Evolutionary conservation across 1,284 basidiomycete genomes (phyloP), one percentile per base, ranked within the genome.

Genomic region (Naganishia liquefaciens): DNA sequence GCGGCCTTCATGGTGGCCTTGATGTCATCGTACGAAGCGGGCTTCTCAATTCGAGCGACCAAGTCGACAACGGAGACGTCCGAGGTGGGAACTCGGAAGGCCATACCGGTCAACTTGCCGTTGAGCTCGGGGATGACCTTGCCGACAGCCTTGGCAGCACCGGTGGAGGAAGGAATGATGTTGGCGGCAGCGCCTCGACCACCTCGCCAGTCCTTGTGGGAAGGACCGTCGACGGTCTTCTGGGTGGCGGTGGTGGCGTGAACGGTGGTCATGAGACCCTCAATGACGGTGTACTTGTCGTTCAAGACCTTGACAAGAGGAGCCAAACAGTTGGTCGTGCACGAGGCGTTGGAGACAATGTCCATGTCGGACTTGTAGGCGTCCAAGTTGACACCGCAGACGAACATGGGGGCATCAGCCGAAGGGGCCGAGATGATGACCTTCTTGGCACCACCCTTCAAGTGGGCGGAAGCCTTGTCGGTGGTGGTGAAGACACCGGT

Each of bases 391-490:
- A 99, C 95, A 85, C 95, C 95, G 74, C 84, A 86, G 69, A 93
- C 91, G 80, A 88, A 92, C 95, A 99, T 99, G 74, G 95, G 95
- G 28, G 95, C 96, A 81, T 99, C 96, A 63, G 93, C 87, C 30
- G 96, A 99, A 74, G 95, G 95, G 64, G 95, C 96, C 72, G 95
- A 97, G 86, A 99, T 99, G 84, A 99, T 85, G 79, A 99, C 95
- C 86, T 98, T 99, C 88, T 99, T 98, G 80, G 96, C 95, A 80
- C 96, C 96, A 77, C 96, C 95, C 83, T 96, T 94, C 82, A 99
- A 84, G 84, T 99, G 95, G 73, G 87, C 88, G 63, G 84, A 84
- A 68, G 96, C 95, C 84, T 91, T 94, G 68, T 84, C 83, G 69
- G 79, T 87, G 77, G 95, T 97, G 80, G 95, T 99, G 87, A 99